Percentiles rank a stretch among this genome's conserved stretches.
Evolutionary conservation across 257 asterid species (phyloP).

Genomic region (Solanum bulbocastanum): DNA sequence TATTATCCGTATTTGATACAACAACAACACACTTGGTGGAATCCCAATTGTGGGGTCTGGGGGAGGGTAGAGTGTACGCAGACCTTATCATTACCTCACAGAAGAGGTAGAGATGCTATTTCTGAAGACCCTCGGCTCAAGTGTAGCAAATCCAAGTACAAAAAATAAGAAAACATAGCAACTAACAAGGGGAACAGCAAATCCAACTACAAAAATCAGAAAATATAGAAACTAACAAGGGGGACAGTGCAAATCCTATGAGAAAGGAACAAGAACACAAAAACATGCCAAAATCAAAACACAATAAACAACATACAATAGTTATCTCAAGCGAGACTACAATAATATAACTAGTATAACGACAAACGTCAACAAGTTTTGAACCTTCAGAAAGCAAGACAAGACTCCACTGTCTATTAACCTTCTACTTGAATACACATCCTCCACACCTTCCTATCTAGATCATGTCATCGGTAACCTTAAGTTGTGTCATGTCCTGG

Average conservation of each 20-base stretch:
- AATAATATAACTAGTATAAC: too few species aligned
- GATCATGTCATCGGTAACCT: too few species aligned
- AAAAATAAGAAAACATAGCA: background rate
- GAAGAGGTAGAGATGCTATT: background rate
- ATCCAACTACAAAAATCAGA: background rate
- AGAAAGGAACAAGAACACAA: background rate
- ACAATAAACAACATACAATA: background rate
- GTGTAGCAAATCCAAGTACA: background rate
- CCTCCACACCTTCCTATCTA: too few species aligned
- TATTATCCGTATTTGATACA: background rate
- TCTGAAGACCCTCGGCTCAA: background rate
- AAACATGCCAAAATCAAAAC: background rate
- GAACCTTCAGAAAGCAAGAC: background rate
- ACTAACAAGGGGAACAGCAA: background rate
- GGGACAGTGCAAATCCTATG: background rate
- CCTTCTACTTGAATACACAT: too few species aligned
- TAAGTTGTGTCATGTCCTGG: too few species aligned
- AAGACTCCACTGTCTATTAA: background rate
- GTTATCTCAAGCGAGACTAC: background rate
- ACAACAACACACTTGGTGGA: background rate
- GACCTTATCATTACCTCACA: background rate
- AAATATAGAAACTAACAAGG: too few species aligned
- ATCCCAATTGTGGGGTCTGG: background rate
- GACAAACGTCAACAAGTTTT: background rate
- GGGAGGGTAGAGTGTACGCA: background rate